Percentiles rank a stretch among this genome's conserved stretches.
Evolutionary conservation across 2,329 filamentous ascomycete genomes (phyloP).

Genomic region (Allantophomopsis cytisporea): DNA sequence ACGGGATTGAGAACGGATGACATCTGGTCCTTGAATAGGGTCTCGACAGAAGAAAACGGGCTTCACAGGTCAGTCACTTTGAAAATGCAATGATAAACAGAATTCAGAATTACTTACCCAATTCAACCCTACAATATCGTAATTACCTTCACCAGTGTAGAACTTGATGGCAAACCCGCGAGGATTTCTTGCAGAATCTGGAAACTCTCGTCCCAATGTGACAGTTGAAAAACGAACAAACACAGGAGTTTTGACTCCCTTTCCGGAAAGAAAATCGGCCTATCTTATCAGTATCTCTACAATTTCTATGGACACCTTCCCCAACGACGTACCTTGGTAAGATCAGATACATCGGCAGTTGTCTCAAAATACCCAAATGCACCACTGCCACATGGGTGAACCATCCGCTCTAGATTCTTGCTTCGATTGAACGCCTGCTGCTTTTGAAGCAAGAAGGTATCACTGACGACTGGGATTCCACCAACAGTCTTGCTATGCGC

Average conservation of each 20-base stretch:
- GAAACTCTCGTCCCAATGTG: conserved; percentile 56
- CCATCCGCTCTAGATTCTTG: no score
- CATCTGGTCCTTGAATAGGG: conserved; percentile 59
- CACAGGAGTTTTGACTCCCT: conserved; percentile 39
- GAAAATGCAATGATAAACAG: no score
- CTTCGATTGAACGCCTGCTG: no score
- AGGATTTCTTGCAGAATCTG: conserved; percentile 54
- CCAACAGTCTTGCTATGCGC: no score
- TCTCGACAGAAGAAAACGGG: conserved; percentile 68
- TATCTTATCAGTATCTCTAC: no score
- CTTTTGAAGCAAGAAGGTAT: no score
- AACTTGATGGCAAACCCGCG: conserved; percentile 60
- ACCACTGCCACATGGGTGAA: no score
- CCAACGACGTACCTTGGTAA: conserved; percentile 1
- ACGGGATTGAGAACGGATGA: conserved; percentile 69
- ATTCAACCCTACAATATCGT: conserved; percentile 28
- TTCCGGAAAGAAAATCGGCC: no score
- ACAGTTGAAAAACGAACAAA: conserved; percentile 60
- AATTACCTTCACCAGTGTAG: conserved; percentile 56
- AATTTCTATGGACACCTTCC: no score
- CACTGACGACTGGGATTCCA: no score
- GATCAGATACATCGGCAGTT: conserved; percentile 1
- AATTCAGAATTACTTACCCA: no score
- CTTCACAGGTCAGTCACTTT: conserved; percentile 45
- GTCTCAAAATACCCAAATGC: background rate